phyloP scores from a whole-genome alignment of 2,329 filamentous ascomycete species.

The Colletotrichum orbiculare region DNA sequence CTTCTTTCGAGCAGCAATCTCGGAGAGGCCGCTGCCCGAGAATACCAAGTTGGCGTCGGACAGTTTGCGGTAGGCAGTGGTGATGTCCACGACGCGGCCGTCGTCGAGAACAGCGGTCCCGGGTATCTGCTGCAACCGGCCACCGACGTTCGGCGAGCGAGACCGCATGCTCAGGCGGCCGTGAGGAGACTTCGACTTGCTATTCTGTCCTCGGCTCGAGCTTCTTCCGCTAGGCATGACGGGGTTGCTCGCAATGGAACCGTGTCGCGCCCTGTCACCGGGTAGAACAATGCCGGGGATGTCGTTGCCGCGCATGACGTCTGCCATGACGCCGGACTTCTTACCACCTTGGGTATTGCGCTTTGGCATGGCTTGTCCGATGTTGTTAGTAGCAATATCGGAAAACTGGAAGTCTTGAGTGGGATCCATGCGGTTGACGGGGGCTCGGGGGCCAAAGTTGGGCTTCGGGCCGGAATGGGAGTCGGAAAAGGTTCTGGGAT shows the following conservation, averaged over 20 bases:
- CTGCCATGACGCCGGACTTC: constrained; percentile 57
- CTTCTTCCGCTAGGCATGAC: constrained; percentile 39
- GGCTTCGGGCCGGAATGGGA: constrained; percentile 54
- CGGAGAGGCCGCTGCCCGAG: constrained; percentile 71
- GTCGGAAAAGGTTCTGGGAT: constrained; percentile 68
- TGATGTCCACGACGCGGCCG: constrained; percentile 73
- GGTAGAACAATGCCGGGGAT: constrained; percentile 61
- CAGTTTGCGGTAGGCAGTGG: constrained; percentile 75
- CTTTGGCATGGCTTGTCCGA: constrained; percentile 62
- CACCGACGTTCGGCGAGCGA: constrained; percentile 34
- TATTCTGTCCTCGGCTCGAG: constrained; percentile 46
- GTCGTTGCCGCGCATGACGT: constrained; percentile 65
- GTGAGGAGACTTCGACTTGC: constrained; percentile 66
- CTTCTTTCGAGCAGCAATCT: constrained; percentile 67
- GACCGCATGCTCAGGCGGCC: constrained; percentile 51
- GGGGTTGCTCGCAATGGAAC: constrained; percentile 47
- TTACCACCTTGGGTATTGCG: constrained; percentile 59
- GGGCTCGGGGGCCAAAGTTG: constrained; percentile 55
- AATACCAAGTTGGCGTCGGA: constrained; percentile 77
- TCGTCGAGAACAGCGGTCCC: constrained; percentile 64
- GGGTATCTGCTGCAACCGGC: constrained; percentile 36
- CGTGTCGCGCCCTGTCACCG: constrained; percentile 56
- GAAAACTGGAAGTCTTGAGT: constrained; percentile 71
- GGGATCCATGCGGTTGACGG: constrained; percentile 37
- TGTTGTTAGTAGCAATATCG: constrained; percentile 64